Evolutionary conservation across 441 rosid genomes (phyloP).

Genomic region (Jatropha podagrica): DNA sequence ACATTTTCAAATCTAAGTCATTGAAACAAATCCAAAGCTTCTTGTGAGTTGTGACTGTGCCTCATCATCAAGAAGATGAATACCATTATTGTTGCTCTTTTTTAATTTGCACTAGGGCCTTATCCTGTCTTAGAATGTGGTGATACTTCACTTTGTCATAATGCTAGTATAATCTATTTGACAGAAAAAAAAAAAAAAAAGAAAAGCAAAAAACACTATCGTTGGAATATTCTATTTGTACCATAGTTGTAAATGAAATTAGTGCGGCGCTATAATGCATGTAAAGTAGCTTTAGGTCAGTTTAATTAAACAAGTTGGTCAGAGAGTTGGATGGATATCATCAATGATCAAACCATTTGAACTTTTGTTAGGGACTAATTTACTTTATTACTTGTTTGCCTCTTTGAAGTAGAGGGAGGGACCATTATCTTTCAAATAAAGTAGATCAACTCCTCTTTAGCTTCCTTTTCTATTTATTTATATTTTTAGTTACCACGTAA

Average conservation of each 20-base stretch:
- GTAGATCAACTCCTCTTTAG: no score
- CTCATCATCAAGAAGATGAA: not conserved
- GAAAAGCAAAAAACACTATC: no score
- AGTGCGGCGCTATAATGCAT: slow-evolving; percentile 14
- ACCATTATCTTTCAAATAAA: no score
- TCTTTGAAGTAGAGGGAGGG: no score
- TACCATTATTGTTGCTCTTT: not conserved
- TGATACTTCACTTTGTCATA: no score
- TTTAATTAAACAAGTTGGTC: not conserved
- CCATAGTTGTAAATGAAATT: not conserved
- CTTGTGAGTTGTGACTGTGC: not conserved
- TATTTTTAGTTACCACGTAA: no score
- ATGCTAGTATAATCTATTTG: no score
- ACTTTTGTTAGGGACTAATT: not conserved
- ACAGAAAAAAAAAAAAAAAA: no score
- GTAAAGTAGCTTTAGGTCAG: not conserved
- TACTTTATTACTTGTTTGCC: no score
- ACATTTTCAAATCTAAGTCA: not conserved
- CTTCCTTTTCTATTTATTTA: no score
- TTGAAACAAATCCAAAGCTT: not conserved
- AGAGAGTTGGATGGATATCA: slow-evolving; percentile 1
- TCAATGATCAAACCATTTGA: not conserved
- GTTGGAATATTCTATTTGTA: slow-evolving; percentile 7
- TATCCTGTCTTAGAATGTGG: not conserved
- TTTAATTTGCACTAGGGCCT: not conserved